Evolutionary conservation across 805 yeast species (phyloP), one percentile per base, ranked within the genome.

Genomic region (Cyberlindnera petersonii): DNA sequence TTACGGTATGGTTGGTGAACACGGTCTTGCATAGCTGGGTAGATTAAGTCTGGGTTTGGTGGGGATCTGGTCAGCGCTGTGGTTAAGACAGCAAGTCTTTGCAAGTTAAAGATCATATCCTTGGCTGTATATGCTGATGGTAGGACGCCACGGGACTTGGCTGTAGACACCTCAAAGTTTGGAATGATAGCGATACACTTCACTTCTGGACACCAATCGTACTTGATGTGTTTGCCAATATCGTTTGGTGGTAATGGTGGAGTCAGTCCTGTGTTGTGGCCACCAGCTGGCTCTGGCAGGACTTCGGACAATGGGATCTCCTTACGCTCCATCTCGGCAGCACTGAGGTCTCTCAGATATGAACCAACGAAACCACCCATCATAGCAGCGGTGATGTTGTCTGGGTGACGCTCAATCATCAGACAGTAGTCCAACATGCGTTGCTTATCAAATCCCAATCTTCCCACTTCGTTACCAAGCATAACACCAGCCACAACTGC

Each of bases 291-390:
- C 49, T 77, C 81, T 20, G 95, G 94, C 47, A 93, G 71, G 5
- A 93, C 88, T 51, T 82, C 85, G 39, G 85, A 79, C 40, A 93
- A 68, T 28, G 97, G 96, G 39, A 87, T 84, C 59, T 82, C 88
- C 48, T 85, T 83, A 37, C 85, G 75, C 43, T 72, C 79, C 48
- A 74, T 71, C 49, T 89, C 97, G 28, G 76, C 73, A 4, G 80
- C 78, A 24, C 79, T 69, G 43, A 93, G 66, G 46, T 86, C 94
- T 54, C 95, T 77, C 56, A 93, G 72, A 63, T 84, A 93, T 4
- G 96, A 87, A 31, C 98, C 98, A 29, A 89, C 96, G 61, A 93
- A 93, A 2, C 98, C 97, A 44, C 98, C 98, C 81, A 89, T 83
- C 96, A 93, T 87, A 26, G 98, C 96, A 23, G 98, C 98, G 10